These are phyloP conservation scores for Capsicum pubescens DNA, from an alignment of 257 asterid genomes.

Conservation along the genomic window DNA sequence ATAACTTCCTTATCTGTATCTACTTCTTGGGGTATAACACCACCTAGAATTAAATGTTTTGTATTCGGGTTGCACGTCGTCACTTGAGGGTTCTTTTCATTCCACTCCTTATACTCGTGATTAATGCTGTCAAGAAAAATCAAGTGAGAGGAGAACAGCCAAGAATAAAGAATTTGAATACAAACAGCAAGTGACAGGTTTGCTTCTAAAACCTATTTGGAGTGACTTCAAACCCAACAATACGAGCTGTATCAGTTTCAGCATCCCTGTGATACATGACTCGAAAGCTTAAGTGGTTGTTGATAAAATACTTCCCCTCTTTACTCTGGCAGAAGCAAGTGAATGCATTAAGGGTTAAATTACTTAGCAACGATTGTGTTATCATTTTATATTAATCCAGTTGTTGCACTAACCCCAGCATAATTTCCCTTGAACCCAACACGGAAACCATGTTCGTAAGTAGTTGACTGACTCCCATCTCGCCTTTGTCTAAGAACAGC, in stretches of 20 bases:
- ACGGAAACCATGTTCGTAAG: conserved; percentile 90
- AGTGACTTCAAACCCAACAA: conserved; percentile 76
- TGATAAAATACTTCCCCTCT: conserved; percentile 36
- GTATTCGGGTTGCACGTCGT: conserved; percentile 77
- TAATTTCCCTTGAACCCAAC: conserved; percentile 90
- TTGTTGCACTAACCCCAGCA: conserved; percentile 69
- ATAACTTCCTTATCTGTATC: conserved; percentile 65
- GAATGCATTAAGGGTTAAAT: conserved; percentile 27
- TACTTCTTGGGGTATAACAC: conserved; percentile 83
- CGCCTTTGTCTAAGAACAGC: conserved; percentile 85
- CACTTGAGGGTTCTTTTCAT: conserved; percentile 77
- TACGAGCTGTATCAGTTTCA: conserved; percentile 32
- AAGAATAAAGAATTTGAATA: neutral
- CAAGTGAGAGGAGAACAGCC: conserved; percentile 22
- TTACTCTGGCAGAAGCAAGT: conserved; percentile 60
- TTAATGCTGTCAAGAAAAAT: conserved; percentile 58
- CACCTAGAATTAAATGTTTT: conserved; percentile 66
- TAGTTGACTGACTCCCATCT: conserved; percentile 69
- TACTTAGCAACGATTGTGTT: conserved; percentile 24
- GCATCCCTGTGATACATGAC: conserved; percentile 38
- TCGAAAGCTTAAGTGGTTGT: conserved; percentile 37
- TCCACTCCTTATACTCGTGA: conserved; percentile 83
- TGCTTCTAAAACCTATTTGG: conserved; percentile 59
- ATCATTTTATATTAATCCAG: conserved; percentile 34
- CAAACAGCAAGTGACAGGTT: conserved; percentile 20